Evolutionary conservation across 2,329 filamentous ascomycete species (phyloP), one percentile per base, ranked within the genome.

Genomic region (Aspergillus sergii): DNA sequence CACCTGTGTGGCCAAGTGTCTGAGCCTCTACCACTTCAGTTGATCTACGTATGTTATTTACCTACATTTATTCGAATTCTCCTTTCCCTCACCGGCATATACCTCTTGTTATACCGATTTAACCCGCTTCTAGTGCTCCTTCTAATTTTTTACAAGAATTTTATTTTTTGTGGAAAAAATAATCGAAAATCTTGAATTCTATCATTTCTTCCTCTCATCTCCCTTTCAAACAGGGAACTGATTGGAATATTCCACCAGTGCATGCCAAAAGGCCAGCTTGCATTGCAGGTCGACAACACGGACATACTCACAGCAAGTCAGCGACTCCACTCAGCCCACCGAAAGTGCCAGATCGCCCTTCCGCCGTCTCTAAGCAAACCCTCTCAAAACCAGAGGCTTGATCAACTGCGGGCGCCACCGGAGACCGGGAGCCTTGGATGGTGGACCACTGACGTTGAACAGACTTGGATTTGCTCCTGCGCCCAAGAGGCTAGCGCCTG

Each of bases 351-450:
- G 66, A 68, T 67, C 66, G 63, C 55, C 64, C 63, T 54, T 61
- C 63, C 58, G 59, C 58, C 30, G 57, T 34, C 59, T 51, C 55
- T 60, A 64, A 64, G 48, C 51, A 61, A 60, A 64, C 54, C 64
- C 62, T 59, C 59, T 50, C 54, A 65, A 56, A 57, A 21, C 59
- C 63, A 59, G 62, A 59, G 63, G 59, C 64, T 66, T 68, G 66
- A 66, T 66, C 61, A 63, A 66, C 60, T 60, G 67, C 63, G 67
- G 67, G 66, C 64, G 65, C 67, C 67, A 69, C 67, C 62, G 57
- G 51, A 55, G 63, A 59, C 62, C 56, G 61, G 65, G 65, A 60
- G 55, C 59, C 57, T 57, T 62, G 50, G 53, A 32, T 30, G 51
- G 54, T 58, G 65, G 61, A 43, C 67, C 66, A 68, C 66, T 68